Base-by-base conservation (phyloP, 2,329 filamentous ascomycete genomes). In the Trichoderma sp. region DNA sequence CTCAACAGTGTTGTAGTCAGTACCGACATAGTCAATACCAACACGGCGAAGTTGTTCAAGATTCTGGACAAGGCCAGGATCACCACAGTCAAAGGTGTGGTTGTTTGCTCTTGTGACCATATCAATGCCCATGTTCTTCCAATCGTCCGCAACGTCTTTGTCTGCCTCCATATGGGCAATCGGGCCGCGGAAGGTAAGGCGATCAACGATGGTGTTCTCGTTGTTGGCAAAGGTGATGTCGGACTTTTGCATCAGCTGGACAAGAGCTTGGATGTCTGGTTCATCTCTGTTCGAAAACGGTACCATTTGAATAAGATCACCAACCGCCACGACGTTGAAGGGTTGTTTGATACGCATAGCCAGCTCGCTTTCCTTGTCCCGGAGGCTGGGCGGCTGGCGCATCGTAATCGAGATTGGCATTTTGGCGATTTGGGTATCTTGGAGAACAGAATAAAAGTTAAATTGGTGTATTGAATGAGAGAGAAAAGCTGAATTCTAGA, bases 171-270 rank as follows among this genome's bases (percentile, higher is more conserved):
- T 74, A 45, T 74, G 71, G 18, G 45, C 21, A 16, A 56, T n/a
- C 2, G 71, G 62, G 31, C 71, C 71, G 24, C 41, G 60, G 14
- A 66, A 74, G 6, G 71, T 74, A 18, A 65, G 71, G 16, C 71
- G 71, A 66, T 74, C 71, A 27, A 74, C 71, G n/a, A 74, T 24
- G 3, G 71, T 74, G 16, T 74, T 74, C 33, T 74, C 71, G 9
- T 74, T 74, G 31, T 74, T 74, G 21, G 71, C 71, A 59, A 74
- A 66, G 8, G 71, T 74, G 11, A 74, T 59, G 9, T 74, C 71
- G 6, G 71, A 27, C 2, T 63, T 38, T 74, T 74, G 62, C 71
- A 74, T 74, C 12, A 66, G 1, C 21, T 74, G 27, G 7, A 74
- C 60, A 5, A 74, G 71, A 12, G 71, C 71, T 38, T 74, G 71